Evolutionary conservation across 257 asterid species (phyloP), one percentile per base, ranked within the genome.

Genomic region (Ilex aquifolium): DNA sequence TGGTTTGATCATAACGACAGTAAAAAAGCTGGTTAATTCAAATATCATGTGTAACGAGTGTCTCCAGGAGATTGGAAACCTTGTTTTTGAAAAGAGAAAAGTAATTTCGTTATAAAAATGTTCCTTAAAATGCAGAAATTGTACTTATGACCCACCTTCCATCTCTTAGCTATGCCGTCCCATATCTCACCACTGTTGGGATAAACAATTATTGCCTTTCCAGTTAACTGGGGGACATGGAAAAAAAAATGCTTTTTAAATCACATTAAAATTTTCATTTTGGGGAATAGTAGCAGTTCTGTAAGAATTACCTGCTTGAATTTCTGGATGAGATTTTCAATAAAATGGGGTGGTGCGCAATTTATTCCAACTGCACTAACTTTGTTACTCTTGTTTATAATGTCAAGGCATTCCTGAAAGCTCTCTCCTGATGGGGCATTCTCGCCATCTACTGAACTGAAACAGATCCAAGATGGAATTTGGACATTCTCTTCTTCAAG

Each of bases 401-500:
- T 42, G 3, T 70, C 65, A 11, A 88, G 74, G 72, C 87, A 77
- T 17, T 87, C 96, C 27, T 74, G 65, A 63, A 90, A 90, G 83
- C 80, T 80, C 66, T 90, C 97, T 57, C 97, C 96, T 0, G 97
- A 90, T 2, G 97, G 87, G 0, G 91, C 86, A 46, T 78, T 85
- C 51, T 72, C 81, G 53, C 97, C 97, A 27, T 88, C 91, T 21
- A 82, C 81, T 9, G 91, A 82, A 69, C 90, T 87, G 81, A 90
- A 87, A 69, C 93, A 87, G 59, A 90, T 84, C 97, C 97, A 90
- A 44, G 96, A 83, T 16, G 95, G 90, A 49, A 90, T 83, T 55
- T 75, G 61, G 0, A 90, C 75, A 32, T 77, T 76, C 76, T 80
- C 93, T 67, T 83, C 95, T 3, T 87, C 91, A 0, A 90, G 86